phyloP scores from a whole-genome alignment of 768 basidiomycete genomes.

The Multifurca ochricompacta region DNA sequence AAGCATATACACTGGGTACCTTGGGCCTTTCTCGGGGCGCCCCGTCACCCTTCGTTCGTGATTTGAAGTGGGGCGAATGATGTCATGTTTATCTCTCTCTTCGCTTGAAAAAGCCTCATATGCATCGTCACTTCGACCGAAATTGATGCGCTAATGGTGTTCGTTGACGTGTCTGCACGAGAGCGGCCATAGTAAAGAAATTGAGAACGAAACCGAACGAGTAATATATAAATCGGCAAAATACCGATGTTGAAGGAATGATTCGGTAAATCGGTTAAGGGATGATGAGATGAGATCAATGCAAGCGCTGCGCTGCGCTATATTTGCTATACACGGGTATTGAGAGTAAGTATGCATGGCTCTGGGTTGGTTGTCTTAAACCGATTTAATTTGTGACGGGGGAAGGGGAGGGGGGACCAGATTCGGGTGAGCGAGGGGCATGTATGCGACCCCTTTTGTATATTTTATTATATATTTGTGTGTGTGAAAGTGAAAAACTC shows the following conservation, averaged over 20 bases:
- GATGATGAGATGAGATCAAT: neutral
- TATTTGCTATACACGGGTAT: constrained; percentile 4
- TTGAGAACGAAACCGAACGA: neutral
- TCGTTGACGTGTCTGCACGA: constrained; percentile 6
- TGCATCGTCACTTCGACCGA: neutral
- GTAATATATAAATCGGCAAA: neutral
- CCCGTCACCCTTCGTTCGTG: no score
- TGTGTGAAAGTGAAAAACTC: neutral
- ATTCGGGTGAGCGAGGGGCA: no score
- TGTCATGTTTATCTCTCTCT: neutral
- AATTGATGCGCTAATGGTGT: neutral
- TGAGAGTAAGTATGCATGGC: no score
- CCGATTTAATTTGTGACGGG: no score
- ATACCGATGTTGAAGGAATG: neutral
- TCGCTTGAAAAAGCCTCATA: no score
- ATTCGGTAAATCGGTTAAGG: constrained; percentile 7
- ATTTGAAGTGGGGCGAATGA: neutral
- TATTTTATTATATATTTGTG: no score
- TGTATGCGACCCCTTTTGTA: neutral
- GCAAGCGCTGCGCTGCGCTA: neutral
- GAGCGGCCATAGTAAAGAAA: no score
- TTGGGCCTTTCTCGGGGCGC: no score
- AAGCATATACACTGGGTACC: no score
- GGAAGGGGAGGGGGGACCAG: no score
- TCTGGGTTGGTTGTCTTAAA: no score